A percentile compares a stretch with the other conserved stretches of the same genome.
These are phyloP conservation scores for Xylaria curta DNA, from an alignment of 495 filamentous ascomycete species.

Conservation along the genomic window DNA sequence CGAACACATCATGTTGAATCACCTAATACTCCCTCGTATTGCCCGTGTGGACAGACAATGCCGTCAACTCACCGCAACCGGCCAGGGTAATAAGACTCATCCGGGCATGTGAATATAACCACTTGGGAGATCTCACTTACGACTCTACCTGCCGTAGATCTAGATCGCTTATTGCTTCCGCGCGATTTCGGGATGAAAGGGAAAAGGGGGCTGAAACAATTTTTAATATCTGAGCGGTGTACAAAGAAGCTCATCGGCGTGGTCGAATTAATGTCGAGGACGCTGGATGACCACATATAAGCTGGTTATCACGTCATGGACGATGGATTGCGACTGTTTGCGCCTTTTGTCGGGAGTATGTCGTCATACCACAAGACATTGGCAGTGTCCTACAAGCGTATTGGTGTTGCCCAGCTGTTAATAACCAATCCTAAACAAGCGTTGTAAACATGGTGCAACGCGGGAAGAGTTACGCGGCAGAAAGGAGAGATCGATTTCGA, in stretches of 20 bases:
- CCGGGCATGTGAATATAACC: not conserved
- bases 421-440: not conserved
- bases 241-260: not conserved
- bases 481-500: not conserved
- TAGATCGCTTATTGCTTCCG: not conserved
- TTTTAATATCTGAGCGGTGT: conserved; percentile 20
- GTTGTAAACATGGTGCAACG: not conserved
- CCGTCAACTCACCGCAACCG: conserved; percentile 12
- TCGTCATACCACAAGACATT: conserved; percentile 12
- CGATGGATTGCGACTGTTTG: conserved; percentile 10
- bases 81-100: not conserved
- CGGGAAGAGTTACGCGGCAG: not conserved
- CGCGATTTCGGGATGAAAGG: conserved; percentile 13
- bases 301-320: conserved; percentile 26
- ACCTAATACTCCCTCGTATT: not conserved
- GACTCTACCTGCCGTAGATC: conserved; percentile 2
- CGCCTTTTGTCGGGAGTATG: conserved; percentile 12
- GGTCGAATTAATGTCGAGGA: conserved; percentile 20
- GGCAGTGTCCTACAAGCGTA: not conserved
- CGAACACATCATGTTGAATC: not conserved
- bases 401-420: not conserved
- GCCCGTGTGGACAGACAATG: not conserved
- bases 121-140: not conserved
- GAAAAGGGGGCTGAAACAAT: conserved; percentile 10
- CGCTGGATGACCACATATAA: conserved; percentile 24